These are phyloP conservation scores for Cyclotella baltica DNA, from an alignment of 108 stramenopile species.

Conservation along the genomic window DNA sequence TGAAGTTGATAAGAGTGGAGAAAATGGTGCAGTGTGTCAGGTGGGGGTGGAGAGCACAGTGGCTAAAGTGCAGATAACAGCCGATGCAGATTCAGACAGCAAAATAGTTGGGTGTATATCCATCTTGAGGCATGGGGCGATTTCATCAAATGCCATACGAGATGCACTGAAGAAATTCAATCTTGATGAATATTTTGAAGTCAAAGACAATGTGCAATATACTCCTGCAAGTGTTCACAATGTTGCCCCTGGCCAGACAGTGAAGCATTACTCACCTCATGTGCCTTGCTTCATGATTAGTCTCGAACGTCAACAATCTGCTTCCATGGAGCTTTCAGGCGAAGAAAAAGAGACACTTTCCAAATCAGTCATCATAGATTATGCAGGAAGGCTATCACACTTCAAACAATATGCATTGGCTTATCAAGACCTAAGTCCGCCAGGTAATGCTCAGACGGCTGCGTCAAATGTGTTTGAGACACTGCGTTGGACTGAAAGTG, in stretches of 20 bases:
- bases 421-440: slow-evolving; percentile 80
- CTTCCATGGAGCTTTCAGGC: slow-evolving; percentile 13
- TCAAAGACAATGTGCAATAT: slow-evolving; percentile 51
- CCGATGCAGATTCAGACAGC: slow-evolving; percentile 17
- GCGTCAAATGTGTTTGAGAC: slow-evolving; percentile 81
- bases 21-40: slow-evolving; percentile 45
- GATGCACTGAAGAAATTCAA: slow-evolving; percentile 54
- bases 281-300: slow-evolving; percentile 81
- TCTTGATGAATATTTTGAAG: slow-evolving; percentile 39
- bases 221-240: slow-evolving; percentile 64
- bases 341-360: slow-evolving; percentile 49
- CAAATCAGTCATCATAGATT: slow-evolving; percentile 87
- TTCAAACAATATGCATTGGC: slow-evolving; percentile 67
- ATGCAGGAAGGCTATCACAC: slow-evolving; percentile 61
- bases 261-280: slow-evolving; percentile 97
- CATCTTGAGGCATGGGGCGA: slow-evolving; percentile 82
- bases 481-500: slow-evolving; percentile 89
- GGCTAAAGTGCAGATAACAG: slow-evolving; percentile 73
- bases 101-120: slow-evolving; percentile 52
- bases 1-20: background rate
- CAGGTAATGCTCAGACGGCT: slow-evolving; percentile 68
- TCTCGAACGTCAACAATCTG: slow-evolving; percentile 23
- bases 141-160: slow-evolving; percentile 61
- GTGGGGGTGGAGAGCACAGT: slow-evolving; percentile 90
- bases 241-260: slow-evolving; percentile 93